phyloP scores from a whole-genome alignment of 495 filamentous ascomycete genomes.

The Hyaloscypha finlandica region DNA sequence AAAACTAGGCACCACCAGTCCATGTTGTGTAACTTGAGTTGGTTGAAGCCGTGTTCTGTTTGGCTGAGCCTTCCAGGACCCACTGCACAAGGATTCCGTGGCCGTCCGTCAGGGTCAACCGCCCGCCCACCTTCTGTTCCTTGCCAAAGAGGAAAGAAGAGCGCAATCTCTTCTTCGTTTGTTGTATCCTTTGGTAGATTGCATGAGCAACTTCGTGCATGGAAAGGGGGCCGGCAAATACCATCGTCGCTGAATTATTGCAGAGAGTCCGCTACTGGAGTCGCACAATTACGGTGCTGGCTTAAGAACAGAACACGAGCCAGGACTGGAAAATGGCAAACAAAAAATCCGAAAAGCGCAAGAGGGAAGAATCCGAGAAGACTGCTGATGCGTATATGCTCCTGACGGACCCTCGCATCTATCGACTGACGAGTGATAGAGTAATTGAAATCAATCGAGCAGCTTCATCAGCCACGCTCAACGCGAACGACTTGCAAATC shows the following conservation, averaged over 20 bases:
- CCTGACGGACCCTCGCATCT: neutral
- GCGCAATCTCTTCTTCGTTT: neutral
- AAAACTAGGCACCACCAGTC: conserved; percentile 2
- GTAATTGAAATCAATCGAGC: neutral
- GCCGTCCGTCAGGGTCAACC: neutral
- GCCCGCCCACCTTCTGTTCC: conserved; percentile 3
- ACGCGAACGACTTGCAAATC: neutral
- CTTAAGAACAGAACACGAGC: neutral
- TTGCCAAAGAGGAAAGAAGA: neutral
- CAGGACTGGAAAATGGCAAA: neutral
- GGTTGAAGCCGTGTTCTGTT: conserved; percentile 6
- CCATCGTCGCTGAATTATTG: neutral
- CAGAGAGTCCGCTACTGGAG: neutral
- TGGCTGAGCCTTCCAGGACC: neutral
- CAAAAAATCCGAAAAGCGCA: conserved; percentile 2
- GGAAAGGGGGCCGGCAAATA: neutral
- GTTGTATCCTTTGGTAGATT: neutral
- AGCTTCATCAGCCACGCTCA: neutral
- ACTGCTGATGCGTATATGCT: neutral
- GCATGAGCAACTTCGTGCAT: neutral
- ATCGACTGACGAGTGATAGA: conserved; percentile 1
- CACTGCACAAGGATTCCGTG: neutral
- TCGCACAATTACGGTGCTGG: neutral
- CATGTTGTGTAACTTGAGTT: conserved; percentile 2
- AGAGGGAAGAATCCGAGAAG: conserved; percentile 6